Base-by-base conservation (phyloP, 257 asterid species). In the Paulownia fortunei region DNA sequence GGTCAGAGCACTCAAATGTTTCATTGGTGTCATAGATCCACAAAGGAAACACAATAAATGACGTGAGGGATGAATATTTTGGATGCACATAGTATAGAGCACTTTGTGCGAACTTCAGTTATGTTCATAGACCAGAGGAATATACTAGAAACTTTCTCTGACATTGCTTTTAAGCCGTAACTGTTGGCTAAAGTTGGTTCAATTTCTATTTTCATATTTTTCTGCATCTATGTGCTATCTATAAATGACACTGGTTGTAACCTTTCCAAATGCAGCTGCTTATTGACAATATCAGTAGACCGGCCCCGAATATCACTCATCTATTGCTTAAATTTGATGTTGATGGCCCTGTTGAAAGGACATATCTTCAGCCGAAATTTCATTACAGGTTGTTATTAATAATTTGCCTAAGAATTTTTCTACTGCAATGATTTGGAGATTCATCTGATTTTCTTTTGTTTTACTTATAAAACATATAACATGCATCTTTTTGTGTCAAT, bases 261-360 rank as follows among this genome's bases (percentile, higher is more conserved):
- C 46, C 21, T 76, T 78, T 70, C 73, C 67, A 70, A 63, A 55
- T 90, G 91, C 97, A 96, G 98, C 84, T 93, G 60, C 97, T 93
- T 66, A 89, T 96, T 69, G 99, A 93, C 77, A 96, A 96, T 80
- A 82, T 93, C 80, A 72, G 87, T 79, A 86, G 96, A 84, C 95
- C 98, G 36, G 96, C 97, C 39, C 98, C 98, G 1, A 93, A 93
- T 85, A 84, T 96, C 74, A 71, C 97, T 8, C 99, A 96, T 81
- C 87, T 96, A 54, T 87, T 96, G 69, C 98, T 96, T 81, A 92
- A 89, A 84, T 96, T 93, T 89, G 96, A 96, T 63, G 85, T 96
- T 69, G 89, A 91, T 82, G 83, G 88, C 74, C 93, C 94, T 55
- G 84, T 92, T 60, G 99, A 96, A 86, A 85, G 94, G 86, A 90